Percentiles rank a stretch among this genome's conserved stretches.
Evolutionary conservation across 768 basidiomycete species (phyloP).

Genomic region (Russula sp.): DNA sequence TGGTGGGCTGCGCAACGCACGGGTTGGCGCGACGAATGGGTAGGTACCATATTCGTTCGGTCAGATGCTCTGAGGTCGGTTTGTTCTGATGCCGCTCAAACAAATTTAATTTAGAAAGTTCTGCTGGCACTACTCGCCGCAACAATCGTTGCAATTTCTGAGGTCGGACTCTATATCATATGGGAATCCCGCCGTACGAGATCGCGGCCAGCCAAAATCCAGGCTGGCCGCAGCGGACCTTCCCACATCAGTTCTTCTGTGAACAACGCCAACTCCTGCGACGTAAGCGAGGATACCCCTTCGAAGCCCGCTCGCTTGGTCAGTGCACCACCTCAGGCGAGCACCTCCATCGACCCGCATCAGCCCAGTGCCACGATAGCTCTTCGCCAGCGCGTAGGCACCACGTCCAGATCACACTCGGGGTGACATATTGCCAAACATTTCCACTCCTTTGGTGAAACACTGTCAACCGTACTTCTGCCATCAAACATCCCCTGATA

Average conservation of each 20-base stretch:
- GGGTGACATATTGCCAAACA: neutral
- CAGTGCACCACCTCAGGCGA: neutral
- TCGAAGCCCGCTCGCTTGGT: neutral
- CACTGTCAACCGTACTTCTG: neutral
- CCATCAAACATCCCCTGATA: neutral
- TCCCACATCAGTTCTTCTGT: neutral
- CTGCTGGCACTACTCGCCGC: constrained; percentile 55
- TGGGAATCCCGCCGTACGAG: constrained; percentile 46
- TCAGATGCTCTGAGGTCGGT: neutral
- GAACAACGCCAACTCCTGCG: neutral
- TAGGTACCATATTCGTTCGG: constrained; percentile 31
- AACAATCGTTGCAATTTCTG: constrained; percentile 61
- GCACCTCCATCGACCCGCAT: constrained; percentile 9
- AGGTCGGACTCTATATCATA: constrained; percentile 63
- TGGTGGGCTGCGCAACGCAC: constrained; percentile 66
- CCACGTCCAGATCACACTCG: neutral
- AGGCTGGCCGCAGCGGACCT: neutral
- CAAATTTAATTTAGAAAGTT: constrained; percentile 33
- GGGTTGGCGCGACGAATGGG: constrained; percentile 70
- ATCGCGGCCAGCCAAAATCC: neutral
- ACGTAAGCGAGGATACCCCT: neutral
- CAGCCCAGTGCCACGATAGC: neutral
- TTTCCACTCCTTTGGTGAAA: neutral
- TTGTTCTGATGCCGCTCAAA: neutral
- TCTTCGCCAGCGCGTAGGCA: constrained; percentile 9